These are phyloP conservation scores for Candida maris DNA, from an alignment of 805 yeast species.

Conservation along the genomic window DNA sequence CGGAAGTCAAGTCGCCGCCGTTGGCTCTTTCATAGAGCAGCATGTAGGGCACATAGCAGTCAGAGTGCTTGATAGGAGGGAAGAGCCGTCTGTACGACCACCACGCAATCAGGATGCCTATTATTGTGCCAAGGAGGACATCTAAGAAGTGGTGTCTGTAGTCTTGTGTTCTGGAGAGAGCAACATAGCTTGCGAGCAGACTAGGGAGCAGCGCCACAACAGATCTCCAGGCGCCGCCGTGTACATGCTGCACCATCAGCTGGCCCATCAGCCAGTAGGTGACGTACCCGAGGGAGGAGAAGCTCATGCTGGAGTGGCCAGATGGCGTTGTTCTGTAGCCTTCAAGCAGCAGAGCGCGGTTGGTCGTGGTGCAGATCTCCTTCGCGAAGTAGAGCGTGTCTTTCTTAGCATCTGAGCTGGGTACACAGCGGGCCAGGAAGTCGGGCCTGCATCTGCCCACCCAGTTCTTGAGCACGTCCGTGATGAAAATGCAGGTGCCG, in stretches of 20 bases:
- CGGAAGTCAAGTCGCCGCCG: constrained; percentile 1
- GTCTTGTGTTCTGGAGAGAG: constrained; percentile 83
- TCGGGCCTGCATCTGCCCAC: constrained; percentile 93
- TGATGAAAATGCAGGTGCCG: constrained; percentile 55
- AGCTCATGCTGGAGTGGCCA: constrained; percentile 73
- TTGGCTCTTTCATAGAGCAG: constrained; percentile 15
- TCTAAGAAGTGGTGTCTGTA: constrained; percentile 93
- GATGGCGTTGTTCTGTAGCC: constrained; percentile 83
- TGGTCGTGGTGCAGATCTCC: constrained; percentile 60
- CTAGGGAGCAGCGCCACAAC: constrained; percentile 51
- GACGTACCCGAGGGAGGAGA: constrained; percentile 61
- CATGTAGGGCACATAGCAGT: constrained; percentile 39
- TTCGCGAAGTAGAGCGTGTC: constrained; percentile 52
- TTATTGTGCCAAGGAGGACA: constrained; percentile 63
- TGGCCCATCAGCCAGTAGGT: constrained; percentile 71
- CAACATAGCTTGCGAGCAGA: constrained; percentile 70
- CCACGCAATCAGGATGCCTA: constrained; percentile 63
- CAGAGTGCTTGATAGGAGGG: constrained; percentile 36
- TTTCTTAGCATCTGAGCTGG: constrained; percentile 54
- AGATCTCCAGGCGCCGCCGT: constrained; percentile 62
- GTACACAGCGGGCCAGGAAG: constrained; percentile 79
- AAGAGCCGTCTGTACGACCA: constrained; percentile 54
- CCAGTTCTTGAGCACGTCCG: constrained; percentile 75
- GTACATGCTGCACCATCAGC: constrained; percentile 35
- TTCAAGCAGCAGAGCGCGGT: constrained; percentile 46